Evolutionary conservation across 2,329 filamentous ascomycete genomes (phyloP), one percentile per base, ranked within the genome.

Genomic region (Penicillium sp.): DNA sequence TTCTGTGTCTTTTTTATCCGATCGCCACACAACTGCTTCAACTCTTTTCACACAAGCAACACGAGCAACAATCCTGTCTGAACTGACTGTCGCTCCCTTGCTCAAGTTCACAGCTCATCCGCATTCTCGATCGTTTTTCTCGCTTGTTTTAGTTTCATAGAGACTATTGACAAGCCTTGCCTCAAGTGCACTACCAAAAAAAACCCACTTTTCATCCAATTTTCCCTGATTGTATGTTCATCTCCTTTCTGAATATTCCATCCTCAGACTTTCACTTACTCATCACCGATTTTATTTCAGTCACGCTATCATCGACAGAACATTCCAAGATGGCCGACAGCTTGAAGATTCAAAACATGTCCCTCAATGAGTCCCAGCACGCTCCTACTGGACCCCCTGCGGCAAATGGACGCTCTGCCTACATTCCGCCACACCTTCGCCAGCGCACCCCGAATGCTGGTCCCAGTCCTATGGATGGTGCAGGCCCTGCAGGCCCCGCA

Each of bases 371-470:
- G 64, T 84, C 82, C 60, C 80, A 84, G 74, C 83, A 85, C 70
- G 83, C 81, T 57, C 72, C 74, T 68, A 72, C 72, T 62, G 56
- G 56, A 28, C 56, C 49, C 23, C 55, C 56, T 50, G 46, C 56
- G 50, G 50, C 56, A 49, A 58, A 50, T 59, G 81, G 81, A 65
- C 83, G 83, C 68, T 78, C 82, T 71, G 81, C 84, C 65, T 87
- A 87, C 73, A 86, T 87, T 65, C 84, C 84, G 67, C 84, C 84
- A 66, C 84, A 87, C 71, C 80, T 86, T 63, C 82, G 84, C 63
- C 68, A 71, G 54, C 72, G 71, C 47, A 59, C 18, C 47, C 26
- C 55, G 30, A 58, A 58, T 59, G 58, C 58, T 50, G 56, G 51
- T 57, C 68, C 71, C 33, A 68, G 67, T 45, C 61, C 59, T 47